phyloP scores from a whole-genome alignment of 176 grass and related monocot genomes.

The Rhynchospora tenuis region DNA sequence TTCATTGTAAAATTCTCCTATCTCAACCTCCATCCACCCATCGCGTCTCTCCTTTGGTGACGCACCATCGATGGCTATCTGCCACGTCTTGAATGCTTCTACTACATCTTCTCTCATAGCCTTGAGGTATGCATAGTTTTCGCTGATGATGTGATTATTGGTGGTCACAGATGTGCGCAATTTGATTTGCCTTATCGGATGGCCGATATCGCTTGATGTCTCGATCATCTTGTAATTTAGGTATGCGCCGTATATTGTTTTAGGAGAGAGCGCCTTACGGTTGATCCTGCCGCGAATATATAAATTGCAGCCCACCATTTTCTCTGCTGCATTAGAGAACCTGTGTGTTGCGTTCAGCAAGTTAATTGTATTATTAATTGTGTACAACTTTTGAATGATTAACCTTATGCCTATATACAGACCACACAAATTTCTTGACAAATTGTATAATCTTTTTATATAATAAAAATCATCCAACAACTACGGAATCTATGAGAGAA shows the following conservation, averaged over 20 bases:
- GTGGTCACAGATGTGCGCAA: constrained; percentile 3
- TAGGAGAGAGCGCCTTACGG: constrained; percentile 26
- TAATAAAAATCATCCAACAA: no score
- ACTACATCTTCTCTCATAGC: neutral
- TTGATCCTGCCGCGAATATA: constrained; percentile 38
- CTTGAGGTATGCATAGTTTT: no score
- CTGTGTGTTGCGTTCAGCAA: constrained; percentile 4
- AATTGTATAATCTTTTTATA: no score
- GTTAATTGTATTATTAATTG: no score
- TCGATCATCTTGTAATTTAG: constrained; percentile 40
- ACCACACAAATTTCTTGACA: constrained; percentile 7
- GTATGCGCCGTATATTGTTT: constrained; percentile 40
- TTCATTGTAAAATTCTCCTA: constrained; percentile 34
- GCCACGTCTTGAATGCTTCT: no score
- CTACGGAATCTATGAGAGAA: no score
- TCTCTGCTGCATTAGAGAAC: constrained; percentile 45
- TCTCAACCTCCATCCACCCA: constrained; percentile 48
- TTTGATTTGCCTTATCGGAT: neutral
- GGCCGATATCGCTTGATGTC: constrained; percentile 33
- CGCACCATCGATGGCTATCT: no score
- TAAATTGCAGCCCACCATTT: constrained; percentile 36
- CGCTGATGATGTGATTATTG: neutral
- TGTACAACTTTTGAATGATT: no score
- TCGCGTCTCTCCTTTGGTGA: no score
- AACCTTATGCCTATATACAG: constrained; percentile 14